These are phyloP conservation scores for Voacanga thouarsii DNA, from an alignment of 257 asterid species.

Conservation along the genomic window DNA sequence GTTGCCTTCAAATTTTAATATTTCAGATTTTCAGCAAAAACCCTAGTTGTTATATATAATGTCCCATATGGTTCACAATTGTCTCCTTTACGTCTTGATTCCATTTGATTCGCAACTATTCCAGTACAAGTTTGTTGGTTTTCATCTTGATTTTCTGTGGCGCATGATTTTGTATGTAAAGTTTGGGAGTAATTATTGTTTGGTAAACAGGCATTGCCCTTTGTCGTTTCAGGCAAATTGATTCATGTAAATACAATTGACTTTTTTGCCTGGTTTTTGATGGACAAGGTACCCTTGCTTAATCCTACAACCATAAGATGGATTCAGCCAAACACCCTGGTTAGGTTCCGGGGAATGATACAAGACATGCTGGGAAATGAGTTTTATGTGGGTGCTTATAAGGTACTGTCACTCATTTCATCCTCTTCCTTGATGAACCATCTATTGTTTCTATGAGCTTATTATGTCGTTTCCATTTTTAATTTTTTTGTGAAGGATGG, in stretches of 20 bases:
- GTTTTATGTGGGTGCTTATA: conserved; percentile 77
- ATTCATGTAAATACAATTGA: conserved; percentile 8
- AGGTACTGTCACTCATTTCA: conserved; percentile 41
- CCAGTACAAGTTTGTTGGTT: neutral
- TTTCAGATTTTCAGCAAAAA: neutral
- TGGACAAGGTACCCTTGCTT: conserved; percentile 70
- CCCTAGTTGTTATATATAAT: neutral
- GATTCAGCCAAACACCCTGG: conserved; percentile 72
- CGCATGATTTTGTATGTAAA: neutral
- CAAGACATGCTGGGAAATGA: conserved; percentile 92
- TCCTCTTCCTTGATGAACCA: neutral
- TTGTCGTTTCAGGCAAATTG: neutral
- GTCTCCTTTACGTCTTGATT: neutral
- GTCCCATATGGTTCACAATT: neutral
- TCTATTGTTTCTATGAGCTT: neutral
- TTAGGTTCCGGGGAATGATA: conserved; percentile 86
- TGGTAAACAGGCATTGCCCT: too few species aligned
- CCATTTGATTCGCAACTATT: neutral
- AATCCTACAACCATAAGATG: conserved; percentile 51
- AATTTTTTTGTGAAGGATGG: conserved; percentile 45
- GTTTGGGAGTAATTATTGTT: too few species aligned
- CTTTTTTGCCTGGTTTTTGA: conserved; percentile 12
- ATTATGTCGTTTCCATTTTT: neutral
- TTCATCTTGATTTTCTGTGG: neutral
- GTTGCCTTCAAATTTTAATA: conserved; percentile 22